A percentile compares a stretch with the other conserved stretches of the same genome.
Evolutionary conservation across 1,284 basidiomycete genomes (phyloP).

Genomic region (Sporisorium sorghi): DNA sequence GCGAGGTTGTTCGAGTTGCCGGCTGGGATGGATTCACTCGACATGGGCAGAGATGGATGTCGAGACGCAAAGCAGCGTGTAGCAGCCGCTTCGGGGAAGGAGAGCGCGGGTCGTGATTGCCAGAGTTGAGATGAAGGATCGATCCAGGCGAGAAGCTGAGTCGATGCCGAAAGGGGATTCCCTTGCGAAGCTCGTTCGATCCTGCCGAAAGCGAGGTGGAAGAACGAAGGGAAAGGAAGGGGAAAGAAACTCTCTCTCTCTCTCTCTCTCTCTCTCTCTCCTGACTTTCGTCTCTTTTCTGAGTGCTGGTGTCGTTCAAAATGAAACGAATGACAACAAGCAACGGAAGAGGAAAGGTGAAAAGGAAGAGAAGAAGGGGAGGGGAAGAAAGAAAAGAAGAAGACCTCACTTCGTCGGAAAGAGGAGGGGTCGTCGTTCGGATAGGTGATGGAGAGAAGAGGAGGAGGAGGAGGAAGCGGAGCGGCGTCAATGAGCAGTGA

Average conservation of each 20-base stretch:
- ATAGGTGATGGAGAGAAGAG: slow-evolving; percentile 16
- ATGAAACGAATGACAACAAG: slow-evolving; percentile 26
- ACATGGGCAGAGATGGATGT: slow-evolving; percentile 50
- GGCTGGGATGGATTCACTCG: slow-evolving; percentile 49
- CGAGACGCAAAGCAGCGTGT: slow-evolving; percentile 40
- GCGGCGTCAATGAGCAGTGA: no score
- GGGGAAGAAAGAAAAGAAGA: slow-evolving; percentile 26
- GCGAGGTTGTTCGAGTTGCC: slow-evolving; percentile 47
- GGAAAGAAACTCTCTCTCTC: slow-evolving; percentile 14
- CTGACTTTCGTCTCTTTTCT: slow-evolving; percentile 30
- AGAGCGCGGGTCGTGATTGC: slow-evolving; percentile 14
- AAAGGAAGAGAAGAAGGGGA: slow-evolving; percentile 22
- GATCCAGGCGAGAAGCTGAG: slow-evolving; percentile 30
- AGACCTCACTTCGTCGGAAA: slow-evolving; percentile 32
- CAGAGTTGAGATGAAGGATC: slow-evolving; percentile 10
- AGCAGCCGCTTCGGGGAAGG: slow-evolving; percentile 22
- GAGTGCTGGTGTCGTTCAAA: slow-evolving; percentile 25
- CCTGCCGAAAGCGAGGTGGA: slow-evolving; percentile 19
- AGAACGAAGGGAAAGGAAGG: slow-evolving; percentile 6
- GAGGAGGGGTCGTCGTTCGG: slow-evolving; percentile 37
- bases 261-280: slow-evolving; percentile 24
- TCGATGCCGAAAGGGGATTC: slow-evolving; percentile 12
- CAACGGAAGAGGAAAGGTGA: slow-evolving; percentile 12
- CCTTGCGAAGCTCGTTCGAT: slow-evolving; percentile 9
- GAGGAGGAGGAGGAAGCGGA: not conserved